phyloP scores from a whole-genome alignment of 495 filamentous ascomycete genomes.

The Xylaria intraflava region DNA sequence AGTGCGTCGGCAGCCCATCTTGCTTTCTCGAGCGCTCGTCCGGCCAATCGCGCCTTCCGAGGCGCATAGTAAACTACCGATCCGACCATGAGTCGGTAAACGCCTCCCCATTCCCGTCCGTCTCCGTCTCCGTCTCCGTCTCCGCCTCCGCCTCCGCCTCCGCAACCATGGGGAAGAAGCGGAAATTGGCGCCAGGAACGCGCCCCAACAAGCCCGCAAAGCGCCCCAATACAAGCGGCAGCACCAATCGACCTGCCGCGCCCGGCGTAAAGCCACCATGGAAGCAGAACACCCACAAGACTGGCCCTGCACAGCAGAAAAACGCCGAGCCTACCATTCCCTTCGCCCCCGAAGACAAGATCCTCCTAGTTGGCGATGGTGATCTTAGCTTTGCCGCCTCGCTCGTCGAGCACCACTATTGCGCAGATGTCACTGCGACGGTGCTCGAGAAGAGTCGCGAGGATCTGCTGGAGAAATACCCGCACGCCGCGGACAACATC shows the following conservation, averaged over 20 bases:
- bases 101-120: background rate
- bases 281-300: constrained; percentile 4
- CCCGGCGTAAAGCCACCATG: constrained; percentile 15
- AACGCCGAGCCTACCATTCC: constrained; percentile 58
- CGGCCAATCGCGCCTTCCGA: background rate
- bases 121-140: constrained; percentile 3
- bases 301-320: constrained; percentile 14
- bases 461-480: constrained; percentile 64
- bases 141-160: background rate
- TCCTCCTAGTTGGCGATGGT: constrained; percentile 86
- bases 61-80: background rate
- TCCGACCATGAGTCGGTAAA: constrained; percentile 18
- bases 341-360: constrained; percentile 61
- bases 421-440: constrained; percentile 52
- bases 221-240: background rate
- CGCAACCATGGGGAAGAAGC: constrained; percentile 32
- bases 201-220: constrained; percentile 17
- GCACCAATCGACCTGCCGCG: background rate
- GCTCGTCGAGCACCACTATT: constrained; percentile 63
- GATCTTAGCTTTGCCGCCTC: constrained; percentile 87
- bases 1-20: background rate
- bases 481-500: constrained; percentile 60
- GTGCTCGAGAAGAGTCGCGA: constrained; percentile 40
- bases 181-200: constrained; percentile 23
- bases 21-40: background rate